Evolutionary conservation across 1,284 basidiomycete species (phyloP), one percentile per base, ranked within the genome.

Genomic region (Hypsizygus ulmarius): DNA sequence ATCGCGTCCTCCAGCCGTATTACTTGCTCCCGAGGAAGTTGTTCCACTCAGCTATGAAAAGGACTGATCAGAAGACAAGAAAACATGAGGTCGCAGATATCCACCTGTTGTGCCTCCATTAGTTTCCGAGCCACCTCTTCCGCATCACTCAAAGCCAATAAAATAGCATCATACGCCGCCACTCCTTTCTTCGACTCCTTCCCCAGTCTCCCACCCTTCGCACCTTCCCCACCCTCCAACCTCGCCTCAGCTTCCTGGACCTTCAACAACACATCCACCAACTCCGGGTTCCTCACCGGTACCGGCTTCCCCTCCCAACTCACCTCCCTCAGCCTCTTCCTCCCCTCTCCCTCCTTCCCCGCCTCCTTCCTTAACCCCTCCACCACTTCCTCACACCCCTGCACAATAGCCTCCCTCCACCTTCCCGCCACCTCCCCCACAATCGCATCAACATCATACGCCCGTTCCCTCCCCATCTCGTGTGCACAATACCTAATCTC

Each of bases 401-500:
- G 79, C 1, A 91, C 81, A 15, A 88, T 71, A 43, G 77, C 68
- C 38, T 74, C 75, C 47, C 77, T 74, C 51, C 84, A 78, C 60
- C 70, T 78, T n/a, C 75, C 73, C 1, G 81, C 77, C 9, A 90
- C 64, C 52, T 91, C 87, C 5, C 74, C 72, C n/a, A 90, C 87
- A 55, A 94, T 90, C 2, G 75, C 80, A 55, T 87, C 85, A 37
- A 94, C 77, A 65, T 95, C 91, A 67, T 95, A 93, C 5, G 90
- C 82, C 60, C 84, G 86, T 38, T 69, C 70, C 39, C 77, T 70
- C 1, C 84, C 84, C 21, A 96, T 77, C 62, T 94, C 88, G 64
- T 98, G 96, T 0, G 94, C 93, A 56, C 88, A 92, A 69, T 94
- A 90, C 42, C 96, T 78, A 52, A 98, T 91, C 67, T 97, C 86